phyloP scores from a whole-genome alignment of 805 yeast genomes.

The Lipomyces yamadae region DNA sequence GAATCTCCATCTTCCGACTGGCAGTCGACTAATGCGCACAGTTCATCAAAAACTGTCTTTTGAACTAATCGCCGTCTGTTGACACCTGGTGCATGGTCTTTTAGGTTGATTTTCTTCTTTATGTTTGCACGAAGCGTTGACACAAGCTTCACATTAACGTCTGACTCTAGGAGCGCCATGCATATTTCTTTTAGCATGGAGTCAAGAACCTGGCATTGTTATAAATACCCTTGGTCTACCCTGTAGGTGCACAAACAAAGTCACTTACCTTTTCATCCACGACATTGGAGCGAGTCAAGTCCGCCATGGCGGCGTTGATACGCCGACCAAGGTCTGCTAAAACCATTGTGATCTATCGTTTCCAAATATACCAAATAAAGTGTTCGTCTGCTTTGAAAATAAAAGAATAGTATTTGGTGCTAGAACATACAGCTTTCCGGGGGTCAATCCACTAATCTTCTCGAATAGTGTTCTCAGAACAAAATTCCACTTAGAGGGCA shows the following conservation, averaged over 20 bases:
- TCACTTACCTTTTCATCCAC: slow-evolving; percentile 56
- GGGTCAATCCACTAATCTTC: not conserved
- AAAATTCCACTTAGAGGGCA: not conserved
- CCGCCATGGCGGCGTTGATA: slow-evolving; percentile 73
- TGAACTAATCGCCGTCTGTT: slow-evolving; percentile 83
- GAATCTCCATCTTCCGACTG: slow-evolving; percentile 43
- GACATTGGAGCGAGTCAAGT: slow-evolving; percentile 60
- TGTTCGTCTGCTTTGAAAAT: not conserved
- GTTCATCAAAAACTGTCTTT: slow-evolving; percentile 92
- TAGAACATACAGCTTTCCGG: not conserved
- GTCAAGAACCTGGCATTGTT: slow-evolving; percentile 57
- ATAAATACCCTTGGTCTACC: not conserved
- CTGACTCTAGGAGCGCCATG: slow-evolving; percentile 89
- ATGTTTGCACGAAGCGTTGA: slow-evolving; percentile 75
- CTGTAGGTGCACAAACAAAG: not conserved
- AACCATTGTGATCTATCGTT: slow-evolving; percentile 55
- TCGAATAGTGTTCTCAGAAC: not conserved
- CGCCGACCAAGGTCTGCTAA: slow-evolving; percentile 79
- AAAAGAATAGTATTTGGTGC: not conserved
- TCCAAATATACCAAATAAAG: not conserved
- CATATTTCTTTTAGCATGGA: slow-evolving; percentile 83
- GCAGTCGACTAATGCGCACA: slow-evolving; percentile 82
- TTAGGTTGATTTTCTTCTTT: slow-evolving; percentile 58
- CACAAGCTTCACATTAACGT: slow-evolving; percentile 87
- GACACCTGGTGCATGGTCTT: slow-evolving; percentile 57